phyloP scores from a whole-genome alignment of 2,329 filamentous ascomycete species.

The Clonostachys byssicola region DNA sequence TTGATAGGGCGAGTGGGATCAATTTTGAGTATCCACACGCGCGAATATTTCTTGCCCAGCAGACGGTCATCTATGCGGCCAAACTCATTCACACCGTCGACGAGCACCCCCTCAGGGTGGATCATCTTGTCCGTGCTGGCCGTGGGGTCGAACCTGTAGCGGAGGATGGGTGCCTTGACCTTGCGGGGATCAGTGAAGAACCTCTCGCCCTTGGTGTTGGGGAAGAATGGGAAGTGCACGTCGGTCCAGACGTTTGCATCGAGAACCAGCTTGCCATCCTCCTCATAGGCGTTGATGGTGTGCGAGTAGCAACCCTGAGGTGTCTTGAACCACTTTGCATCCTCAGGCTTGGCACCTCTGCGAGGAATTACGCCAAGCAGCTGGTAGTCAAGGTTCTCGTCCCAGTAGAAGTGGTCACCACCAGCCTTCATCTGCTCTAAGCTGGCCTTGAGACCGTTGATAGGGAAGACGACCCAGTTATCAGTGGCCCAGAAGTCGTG shows the following conservation, averaged over 20 bases:
- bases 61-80: no score
- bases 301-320: slow-evolving; percentile 37
- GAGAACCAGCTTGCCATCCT: slow-evolving; percentile 35
- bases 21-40: no score
- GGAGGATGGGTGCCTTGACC: slow-evolving; percentile 3
- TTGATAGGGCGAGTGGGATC: no score
- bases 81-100: no score
- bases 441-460: no score
- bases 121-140: no score
- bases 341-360: slow-evolving; percentile 41
- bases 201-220: slow-evolving; percentile 15
- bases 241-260: slow-evolving; percentile 38
- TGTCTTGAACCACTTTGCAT: slow-evolving; percentile 46
- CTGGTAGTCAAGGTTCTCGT: slow-evolving; percentile 45
- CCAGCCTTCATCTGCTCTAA: slow-evolving; percentile 36
- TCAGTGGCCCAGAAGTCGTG: no score
- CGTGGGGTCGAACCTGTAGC: slow-evolving; percentile 5
- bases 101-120: no score
- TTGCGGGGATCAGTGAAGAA: slow-evolving; percentile 3
- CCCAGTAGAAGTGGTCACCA: slow-evolving; percentile 47
- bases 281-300: slow-evolving; percentile 44
- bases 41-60: no score
- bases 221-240: slow-evolving; percentile 40
- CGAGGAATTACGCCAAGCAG: slow-evolving; percentile 50
- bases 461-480: no score